phyloP scores from a whole-genome alignment of 1,139 yeast species.

The Geotrichum bryndzae region DNA sequence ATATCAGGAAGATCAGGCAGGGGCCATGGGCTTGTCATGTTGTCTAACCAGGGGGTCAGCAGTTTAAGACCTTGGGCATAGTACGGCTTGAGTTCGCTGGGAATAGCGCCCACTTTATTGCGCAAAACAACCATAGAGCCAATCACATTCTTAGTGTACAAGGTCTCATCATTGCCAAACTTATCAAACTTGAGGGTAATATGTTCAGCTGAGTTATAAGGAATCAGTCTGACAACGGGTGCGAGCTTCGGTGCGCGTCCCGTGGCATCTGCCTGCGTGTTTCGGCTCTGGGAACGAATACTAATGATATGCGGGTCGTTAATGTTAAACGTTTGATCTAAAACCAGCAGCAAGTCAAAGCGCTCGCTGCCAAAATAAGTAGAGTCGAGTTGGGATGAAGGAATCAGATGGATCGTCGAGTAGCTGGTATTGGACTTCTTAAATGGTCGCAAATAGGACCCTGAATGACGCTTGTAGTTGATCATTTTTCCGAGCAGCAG shows the following conservation, averaged over 20 bases:
- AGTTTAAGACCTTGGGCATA: slow-evolving; percentile 62
- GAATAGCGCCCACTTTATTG: slow-evolving; percentile 76
- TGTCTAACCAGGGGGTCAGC: slow-evolving; percentile 53
- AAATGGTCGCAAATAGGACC: slow-evolving; percentile 34
- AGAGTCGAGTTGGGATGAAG: slow-evolving; percentile 29
- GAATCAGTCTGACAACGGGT: slow-evolving; percentile 63
- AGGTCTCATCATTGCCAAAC: slow-evolving; percentile 11
- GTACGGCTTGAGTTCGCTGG: slow-evolving; percentile 73
- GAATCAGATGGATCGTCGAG: slow-evolving; percentile 34
- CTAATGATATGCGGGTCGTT: slow-evolving; percentile 34
- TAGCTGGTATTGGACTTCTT: slow-evolving; percentile 20
- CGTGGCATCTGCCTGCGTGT: slow-evolving; percentile 15
- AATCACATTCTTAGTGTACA: slow-evolving; percentile 54
- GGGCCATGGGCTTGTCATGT: slow-evolving; percentile 54
- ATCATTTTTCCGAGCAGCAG: slow-evolving; percentile 63
- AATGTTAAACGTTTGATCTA: slow-evolving; percentile 64
- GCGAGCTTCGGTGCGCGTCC: slow-evolving; percentile 31
- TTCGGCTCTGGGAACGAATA: slow-evolving; percentile 30
- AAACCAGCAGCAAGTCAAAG: slow-evolving; percentile 60
- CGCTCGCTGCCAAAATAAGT: slow-evolving; percentile 27
- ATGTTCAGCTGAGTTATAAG: slow-evolving; percentile 80
- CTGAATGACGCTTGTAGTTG: slow-evolving; percentile 61
- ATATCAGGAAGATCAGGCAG: slow-evolving; percentile 67
- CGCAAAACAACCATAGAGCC: slow-evolving; percentile 80
- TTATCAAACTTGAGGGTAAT: slow-evolving; percentile 25